Evolutionary conservation across 164 flowering plant species (phyloP).

Genomic region (Dillenia turbinata): DNA sequence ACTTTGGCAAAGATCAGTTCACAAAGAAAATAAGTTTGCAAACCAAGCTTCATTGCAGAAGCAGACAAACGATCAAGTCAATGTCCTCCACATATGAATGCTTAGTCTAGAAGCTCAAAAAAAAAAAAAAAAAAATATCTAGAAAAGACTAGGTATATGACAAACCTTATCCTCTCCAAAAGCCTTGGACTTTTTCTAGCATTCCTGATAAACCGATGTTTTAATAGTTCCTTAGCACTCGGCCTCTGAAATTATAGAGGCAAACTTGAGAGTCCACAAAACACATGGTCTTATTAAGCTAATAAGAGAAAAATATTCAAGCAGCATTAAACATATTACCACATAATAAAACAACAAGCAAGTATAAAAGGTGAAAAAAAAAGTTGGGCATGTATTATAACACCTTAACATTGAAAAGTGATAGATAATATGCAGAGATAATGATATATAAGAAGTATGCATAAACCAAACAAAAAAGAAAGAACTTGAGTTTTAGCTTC

Average conservation of each 20-base stretch:
- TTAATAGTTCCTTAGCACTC: constrained; percentile 95
- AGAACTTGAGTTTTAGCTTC: background rate
- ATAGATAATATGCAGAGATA: background rate
- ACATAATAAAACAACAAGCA: too few species aligned
- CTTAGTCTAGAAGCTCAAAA: too few species aligned
- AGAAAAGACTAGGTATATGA: background rate
- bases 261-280: background rate
- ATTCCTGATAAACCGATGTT: constrained; percentile 82
- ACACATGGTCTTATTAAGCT: background rate
- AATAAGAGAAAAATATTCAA: too few species aligned
- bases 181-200: constrained; percentile 88
- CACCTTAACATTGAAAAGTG: background rate
- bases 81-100: too few species aligned
- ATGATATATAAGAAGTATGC: background rate
- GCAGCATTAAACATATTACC: too few species aligned
- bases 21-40: too few species aligned
- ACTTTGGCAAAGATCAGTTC: too few species aligned
- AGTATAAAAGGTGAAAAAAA: constrained; percentile 1
- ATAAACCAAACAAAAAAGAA: background rate
- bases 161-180: constrained; percentile 88
- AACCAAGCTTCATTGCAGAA: too few species aligned
- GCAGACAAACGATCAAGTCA: too few species aligned
- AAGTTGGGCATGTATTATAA: constrained; percentile 1
- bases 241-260: constrained; percentile 60
- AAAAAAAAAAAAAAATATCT: too few species aligned